Base-by-base conservation (phyloP, 2,329 filamentous ascomycete species). In the Aureobasidium sp. region DNA sequence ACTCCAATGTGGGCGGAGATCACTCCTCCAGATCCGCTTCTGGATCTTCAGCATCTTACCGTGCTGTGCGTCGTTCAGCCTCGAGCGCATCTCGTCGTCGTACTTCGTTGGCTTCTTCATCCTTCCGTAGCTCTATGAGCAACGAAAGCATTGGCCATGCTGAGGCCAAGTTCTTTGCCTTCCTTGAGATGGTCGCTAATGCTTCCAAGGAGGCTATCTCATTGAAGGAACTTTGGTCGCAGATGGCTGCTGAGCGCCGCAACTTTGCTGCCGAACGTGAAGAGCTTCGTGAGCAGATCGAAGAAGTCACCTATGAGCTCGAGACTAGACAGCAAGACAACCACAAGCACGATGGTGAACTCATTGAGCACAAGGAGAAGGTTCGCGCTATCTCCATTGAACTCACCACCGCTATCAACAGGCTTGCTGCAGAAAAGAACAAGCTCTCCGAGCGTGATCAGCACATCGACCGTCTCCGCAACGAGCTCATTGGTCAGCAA, bases 151-250 rank as follows among this genome's bases (percentile, higher is more conserved):
- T 66, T 29, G 63, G 65, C n/a, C 67, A 71, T 48, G 70, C 69
- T 29, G 71, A 71, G 63, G 64, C 62, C 64, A 71, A 71, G 61
- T 72, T 72, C 65, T 67, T 70, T 62, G 64, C 66, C 15, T 61
- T 72, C 62, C 71, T 72, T 26, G 71, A 72, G 47, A 64, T 71
- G 50, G 71, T 72, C 66, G 63, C 66, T 32, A 69, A 60, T 55
- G 71, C 70, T 37, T 69, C 67, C 4, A 66, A 67, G 20, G 71
- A 72, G 53, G 70, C 71, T 6, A 66, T 66, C 10, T 68, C 67
- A 3, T 64, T 72, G 24, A 71, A 69, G 52, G 69, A 71, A 61
- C 67, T 70, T 53, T 72, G 71, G 71, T 59, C 66, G 13, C 57
- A 60, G 12, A 65, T 72, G 53, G 68, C 70, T 62, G 64, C 69